Evolutionary conservation across 1,284 basidiomycete genomes (phyloP), one percentile per base, ranked within the genome.

Genomic region (Rhodotorula sp.): DNA sequence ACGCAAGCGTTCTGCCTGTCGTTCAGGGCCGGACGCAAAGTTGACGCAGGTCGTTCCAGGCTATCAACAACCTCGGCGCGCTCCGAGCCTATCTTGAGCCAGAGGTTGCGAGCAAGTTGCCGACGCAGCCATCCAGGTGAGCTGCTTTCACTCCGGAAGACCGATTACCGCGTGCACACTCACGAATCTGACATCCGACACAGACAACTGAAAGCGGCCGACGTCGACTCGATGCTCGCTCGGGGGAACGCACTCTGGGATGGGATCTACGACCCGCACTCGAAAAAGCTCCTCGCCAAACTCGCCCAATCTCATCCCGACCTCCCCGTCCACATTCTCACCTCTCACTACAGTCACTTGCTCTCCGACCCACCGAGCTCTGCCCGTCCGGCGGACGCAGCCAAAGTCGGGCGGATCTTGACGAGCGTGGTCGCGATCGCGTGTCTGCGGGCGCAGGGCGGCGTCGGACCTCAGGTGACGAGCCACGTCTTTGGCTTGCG

Each of bases 371-470:
- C 82, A 43, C 45, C 45, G 18, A 66, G 69, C 23, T 63, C 73
- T 12, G 71, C 63, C 50, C 72, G 31, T 47, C 34, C 66, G 5
- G 87, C 84, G 78, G 84, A 81, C 69, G 77, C 71, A 19, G 63
- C 78, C 72, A 31, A 71, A n/a, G 8, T 83, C 76, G 82, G 81
- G 1, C 61, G 95, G 69, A 87, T 92, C 31, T 82, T 95, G 77
- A 92, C 93, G 56, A 93, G 91, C 50, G 86, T 97, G 52, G 89
- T 95, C 65, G 95, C 92, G 57, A 90, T 93, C 69, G 89, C 93
- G n/a, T 90, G 92, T 74, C 86, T 99, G 64, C 88, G 95, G 71
- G 89, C 94, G 12, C 91, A 78, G 80, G 89, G 87, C 48, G 86
- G 91, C 62, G 94, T 98, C 67, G 93, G 89, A 23, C 92, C 94